Evolutionary conservation across 2,329 filamentous ascomycete species (phyloP).

Genomic region (Trichoderma sp.): DNA sequence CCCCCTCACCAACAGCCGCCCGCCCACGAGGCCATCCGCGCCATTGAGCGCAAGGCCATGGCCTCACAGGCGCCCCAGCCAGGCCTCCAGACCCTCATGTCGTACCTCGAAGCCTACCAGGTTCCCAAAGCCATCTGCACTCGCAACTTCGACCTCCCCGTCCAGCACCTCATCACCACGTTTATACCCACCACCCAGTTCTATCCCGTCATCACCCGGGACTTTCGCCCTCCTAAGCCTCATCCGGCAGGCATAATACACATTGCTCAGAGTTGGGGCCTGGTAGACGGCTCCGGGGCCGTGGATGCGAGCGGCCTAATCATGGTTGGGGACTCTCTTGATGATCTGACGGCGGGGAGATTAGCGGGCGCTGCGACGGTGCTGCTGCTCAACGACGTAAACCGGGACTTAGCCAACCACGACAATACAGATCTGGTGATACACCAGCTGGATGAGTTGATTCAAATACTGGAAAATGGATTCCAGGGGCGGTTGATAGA

Average conservation of each 20-base stretch:
- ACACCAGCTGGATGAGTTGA: constrained; percentile 70
- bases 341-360: constrained; percentile 89
- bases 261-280: constrained; percentile 76
- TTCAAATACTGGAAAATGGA: constrained; percentile 72
- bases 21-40: constrained; percentile 73
- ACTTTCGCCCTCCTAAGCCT: constrained; percentile 82
- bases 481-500: constrained; percentile 58
- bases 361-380: constrained; percentile 86
- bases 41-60: constrained; percentile 83
- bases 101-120: constrained; percentile 68
- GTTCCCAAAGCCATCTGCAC: constrained; percentile 87
- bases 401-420: constrained; percentile 67
- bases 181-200: constrained; percentile 72
- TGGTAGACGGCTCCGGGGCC: constrained; percentile 41
- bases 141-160: constrained; percentile 84
- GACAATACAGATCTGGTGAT: constrained; percentile 78
- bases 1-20: constrained; percentile 59
- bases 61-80: constrained; percentile 75
- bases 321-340: constrained; percentile 78
- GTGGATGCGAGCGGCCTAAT: constrained; percentile 53
- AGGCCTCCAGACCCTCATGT: constrained; percentile 76
- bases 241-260: constrained; percentile 84
- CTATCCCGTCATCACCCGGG: constrained; percentile 78
- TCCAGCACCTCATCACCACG: constrained; percentile 71
- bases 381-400: constrained; percentile 82